Evolutionary conservation across 371 early-diverging fungal species (phyloP).

Genomic region (Choanephora cucurbitarum): DNA sequence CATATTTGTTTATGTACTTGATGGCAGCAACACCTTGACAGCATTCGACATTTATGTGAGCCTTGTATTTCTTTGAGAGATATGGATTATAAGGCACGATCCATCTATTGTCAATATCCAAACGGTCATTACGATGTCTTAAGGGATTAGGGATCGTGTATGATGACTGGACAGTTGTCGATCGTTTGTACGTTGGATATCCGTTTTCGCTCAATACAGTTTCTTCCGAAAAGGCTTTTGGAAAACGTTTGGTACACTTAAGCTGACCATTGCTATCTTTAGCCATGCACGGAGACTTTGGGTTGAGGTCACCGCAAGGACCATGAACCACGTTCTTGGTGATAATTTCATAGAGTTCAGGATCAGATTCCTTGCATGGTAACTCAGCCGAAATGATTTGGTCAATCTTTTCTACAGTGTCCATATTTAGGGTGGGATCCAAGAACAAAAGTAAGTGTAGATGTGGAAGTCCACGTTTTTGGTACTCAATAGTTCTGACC

Average conservation of each 20-base stretch:
- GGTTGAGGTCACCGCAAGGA: slow-evolving; percentile 12
- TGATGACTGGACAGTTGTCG: neutral
- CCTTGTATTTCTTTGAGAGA: slow-evolving; percentile 38
- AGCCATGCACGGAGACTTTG: slow-evolving; percentile 8
- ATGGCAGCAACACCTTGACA: slow-evolving; percentile 29
- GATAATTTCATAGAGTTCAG: too few species aligned
- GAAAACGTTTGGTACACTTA: slow-evolving; percentile 6
- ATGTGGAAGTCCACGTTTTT: too few species aligned
- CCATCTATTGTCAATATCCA: slow-evolving; percentile 28
- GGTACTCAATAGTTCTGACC: too few species aligned
- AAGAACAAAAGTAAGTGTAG: too few species aligned
- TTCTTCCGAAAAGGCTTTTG: slow-evolving; percentile 1
- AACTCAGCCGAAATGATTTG: too few species aligned
- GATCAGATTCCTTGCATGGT: too few species aligned
- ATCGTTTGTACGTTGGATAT: slow-evolving; percentile 6
- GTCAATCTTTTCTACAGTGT: too few species aligned
- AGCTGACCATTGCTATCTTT: neutral
- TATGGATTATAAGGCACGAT: slow-evolving; percentile 38
- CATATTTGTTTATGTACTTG: slow-evolving; percentile 47
- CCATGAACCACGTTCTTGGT: slow-evolving; percentile 9
- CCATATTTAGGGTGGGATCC: too few species aligned
- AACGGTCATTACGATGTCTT: neutral
- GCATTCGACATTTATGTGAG: slow-evolving; percentile 44
- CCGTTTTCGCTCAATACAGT: slow-evolving; percentile 2
- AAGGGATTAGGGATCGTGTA: neutral